These are phyloP conservation scores for Megacollybia marginata DNA, from an alignment of 768 basidiomycete genomes.

Conservation along the genomic window DNA sequence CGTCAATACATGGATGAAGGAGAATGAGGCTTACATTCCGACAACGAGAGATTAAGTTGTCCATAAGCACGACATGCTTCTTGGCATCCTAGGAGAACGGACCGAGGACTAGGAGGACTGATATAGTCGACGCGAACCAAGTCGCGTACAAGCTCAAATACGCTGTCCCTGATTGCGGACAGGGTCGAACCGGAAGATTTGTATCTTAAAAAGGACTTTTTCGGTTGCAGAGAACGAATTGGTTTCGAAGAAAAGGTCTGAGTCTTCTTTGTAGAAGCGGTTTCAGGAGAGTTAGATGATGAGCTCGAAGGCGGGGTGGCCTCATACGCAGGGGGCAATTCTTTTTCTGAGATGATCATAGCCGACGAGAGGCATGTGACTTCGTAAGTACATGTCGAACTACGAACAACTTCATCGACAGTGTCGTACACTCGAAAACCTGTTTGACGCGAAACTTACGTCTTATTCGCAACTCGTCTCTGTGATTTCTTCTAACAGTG, in stretches of 20 bases:
- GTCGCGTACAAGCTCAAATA: not conserved
- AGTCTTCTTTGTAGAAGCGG: no score
- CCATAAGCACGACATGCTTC: not conserved
- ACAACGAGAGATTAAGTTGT: no score
- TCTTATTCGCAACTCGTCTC: conserved; percentile 84
- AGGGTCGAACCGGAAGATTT: no score
- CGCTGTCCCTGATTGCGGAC: not conserved
- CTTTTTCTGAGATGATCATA: not conserved
- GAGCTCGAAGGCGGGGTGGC: not conserved
- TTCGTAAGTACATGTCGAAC: conserved; percentile 54
- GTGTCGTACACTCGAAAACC: conserved; percentile 87
- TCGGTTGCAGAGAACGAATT: no score
- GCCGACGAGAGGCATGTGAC: not conserved
- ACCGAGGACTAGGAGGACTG: not conserved
- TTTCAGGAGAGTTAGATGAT: no score
- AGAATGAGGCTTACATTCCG: no score
- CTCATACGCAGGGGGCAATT: not conserved
- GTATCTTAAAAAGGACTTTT: no score
- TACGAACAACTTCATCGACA: conserved; percentile 90
- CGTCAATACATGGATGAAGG: not conserved
- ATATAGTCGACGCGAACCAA: not conserved
- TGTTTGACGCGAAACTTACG: conserved; percentile 87
- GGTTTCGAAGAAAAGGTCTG: no score
- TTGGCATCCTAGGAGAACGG: not conserved
- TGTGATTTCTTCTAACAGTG: conserved; percentile 41